Base-by-base conservation (phyloP, 2,329 filamentous ascomycete species). In the Microascus cirrosus region DNA sequence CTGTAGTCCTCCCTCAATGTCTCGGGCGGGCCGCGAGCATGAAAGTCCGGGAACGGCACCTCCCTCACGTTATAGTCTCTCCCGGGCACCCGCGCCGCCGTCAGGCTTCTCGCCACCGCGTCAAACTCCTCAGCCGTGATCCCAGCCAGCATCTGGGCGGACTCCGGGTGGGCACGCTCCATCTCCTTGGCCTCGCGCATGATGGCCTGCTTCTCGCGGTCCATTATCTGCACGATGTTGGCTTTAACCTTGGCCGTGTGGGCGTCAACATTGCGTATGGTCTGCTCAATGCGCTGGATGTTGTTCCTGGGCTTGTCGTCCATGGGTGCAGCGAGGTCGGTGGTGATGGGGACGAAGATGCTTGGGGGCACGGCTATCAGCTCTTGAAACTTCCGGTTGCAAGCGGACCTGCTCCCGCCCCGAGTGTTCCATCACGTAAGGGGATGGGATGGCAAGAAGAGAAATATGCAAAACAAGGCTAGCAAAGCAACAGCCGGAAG, bases 291-390 rank as follows among this genome's bases (percentile, higher is more conserved):
- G 10, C 36, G 25, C 24, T 53, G 48, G 18, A n/a, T 39, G 55
- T 59, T 35, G 34, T 22, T 58, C 52, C 61, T 11, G 10, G 62
- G 63, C 4, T 61, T 56, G 1, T 57, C 34, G 1, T 57, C 36
- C 48, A 62, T 61, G 22, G 63, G 60, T 2, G 59, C 58, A 51
- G 63, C 60, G 55, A 68, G 62, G 50, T 65, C 61, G 10, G 60
- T 57, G 5, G 59, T 52, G 18, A 74, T 63, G 28, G 70, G 68
- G 28, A 69, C 66, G 62, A 73, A 74, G 53, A 74, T 69, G 59
- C 66, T 62, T 5, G 66, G 62, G 3, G 64, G 59, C 59, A 69
- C 62, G 57, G 61, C 58, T 15, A 45, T 59, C 39, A 71, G 63
- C 0, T 32, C 36, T 3, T 64, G 65, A 55, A n/a, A 64, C 60